Percentiles rank a stretch among this genome's conserved stretches.
phyloP scores from a whole-genome alignment of 495 filamentous ascomycete species.

The Lophiostoma macrostomum region DNA sequence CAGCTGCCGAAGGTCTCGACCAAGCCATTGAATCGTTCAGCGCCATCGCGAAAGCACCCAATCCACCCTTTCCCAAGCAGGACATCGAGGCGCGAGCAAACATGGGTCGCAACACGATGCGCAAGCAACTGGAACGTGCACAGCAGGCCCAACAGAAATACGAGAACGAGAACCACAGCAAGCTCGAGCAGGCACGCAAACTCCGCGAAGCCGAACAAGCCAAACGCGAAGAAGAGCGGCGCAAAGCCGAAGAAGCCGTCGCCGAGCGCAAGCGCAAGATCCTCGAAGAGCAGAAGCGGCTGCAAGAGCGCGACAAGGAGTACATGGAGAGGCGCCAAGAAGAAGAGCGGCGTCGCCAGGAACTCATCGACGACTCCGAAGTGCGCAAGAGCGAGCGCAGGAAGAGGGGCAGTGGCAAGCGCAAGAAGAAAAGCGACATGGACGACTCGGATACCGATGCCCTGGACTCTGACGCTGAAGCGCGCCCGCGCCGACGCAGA shows the following conservation, averaged over 20 bases:
- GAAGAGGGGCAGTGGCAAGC: slow-evolving; percentile 56
- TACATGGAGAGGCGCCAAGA: slow-evolving; percentile 66
- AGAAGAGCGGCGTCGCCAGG: slow-evolving; percentile 65
- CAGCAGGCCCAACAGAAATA: slow-evolving; percentile 83
- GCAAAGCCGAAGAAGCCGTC: slow-evolving; percentile 61
- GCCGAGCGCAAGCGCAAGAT: slow-evolving; percentile 72
- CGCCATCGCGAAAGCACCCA: slow-evolving; percentile 73
- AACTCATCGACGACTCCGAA: slow-evolving; percentile 72
- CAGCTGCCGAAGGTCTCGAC: slow-evolving; percentile 79
- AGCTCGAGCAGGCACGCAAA: slow-evolving; percentile 71
- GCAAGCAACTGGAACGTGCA: slow-evolving; percentile 81
- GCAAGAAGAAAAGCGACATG: slow-evolving; percentile 63
- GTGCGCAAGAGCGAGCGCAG: slow-evolving; percentile 71
- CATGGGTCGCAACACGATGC: slow-evolving; percentile 93
- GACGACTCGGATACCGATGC: slow-evolving; percentile 47
- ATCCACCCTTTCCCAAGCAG: slow-evolving; percentile 83
- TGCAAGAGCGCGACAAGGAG: slow-evolving; percentile 70
- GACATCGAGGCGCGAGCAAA: slow-evolving; percentile 92
- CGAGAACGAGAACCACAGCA: slow-evolving; percentile 86
- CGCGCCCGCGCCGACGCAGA: slow-evolving; percentile 25
- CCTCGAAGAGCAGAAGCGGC: slow-evolving; percentile 73
- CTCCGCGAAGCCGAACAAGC: slow-evolving; percentile 72
- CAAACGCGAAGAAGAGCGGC: slow-evolving; percentile 67
- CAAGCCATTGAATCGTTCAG: slow-evolving; percentile 79
- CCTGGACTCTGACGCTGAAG: slow-evolving; percentile 25